These are phyloP conservation scores for Triadica sebifera DNA, from an alignment of 345 rosid genomes.

Conservation along the genomic window DNA sequence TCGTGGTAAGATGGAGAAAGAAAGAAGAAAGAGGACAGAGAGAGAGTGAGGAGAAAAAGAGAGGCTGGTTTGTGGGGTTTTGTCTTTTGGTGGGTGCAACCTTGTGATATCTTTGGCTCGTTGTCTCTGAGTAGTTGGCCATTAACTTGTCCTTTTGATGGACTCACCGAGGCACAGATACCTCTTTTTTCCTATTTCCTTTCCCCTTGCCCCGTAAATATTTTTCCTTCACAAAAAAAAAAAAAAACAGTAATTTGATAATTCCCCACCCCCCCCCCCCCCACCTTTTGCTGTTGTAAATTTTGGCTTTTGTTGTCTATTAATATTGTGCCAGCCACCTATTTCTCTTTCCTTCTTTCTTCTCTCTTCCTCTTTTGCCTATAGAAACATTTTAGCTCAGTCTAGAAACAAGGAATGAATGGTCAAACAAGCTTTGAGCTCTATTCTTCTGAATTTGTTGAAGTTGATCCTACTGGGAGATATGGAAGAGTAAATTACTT, in stretches of 20 bases:
- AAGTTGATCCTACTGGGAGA: conserved; percentile 33
- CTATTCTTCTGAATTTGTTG: conserved; percentile 36
- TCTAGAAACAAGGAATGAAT: conserved; percentile 31
- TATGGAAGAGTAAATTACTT: conserved; percentile 22
- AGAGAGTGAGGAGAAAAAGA: conserved; percentile 1
- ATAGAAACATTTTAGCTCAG: background rate
- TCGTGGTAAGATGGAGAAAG: conserved; percentile 33
- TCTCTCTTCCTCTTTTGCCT: background rate
- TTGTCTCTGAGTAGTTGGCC: conserved; percentile 34
- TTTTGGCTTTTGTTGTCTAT: background rate
- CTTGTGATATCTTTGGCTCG: conserved; percentile 36
- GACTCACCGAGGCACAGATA: background rate
- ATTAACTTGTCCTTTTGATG: conserved; percentile 23
- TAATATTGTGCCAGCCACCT: background rate
- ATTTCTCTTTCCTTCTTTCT: background rate
- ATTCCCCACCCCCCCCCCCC: too few species aligned
- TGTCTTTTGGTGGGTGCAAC: conserved; percentile 17
- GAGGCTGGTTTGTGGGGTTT: conserved; percentile 27
- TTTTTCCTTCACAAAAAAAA: background rate
- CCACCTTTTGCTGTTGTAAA: too few species aligned
- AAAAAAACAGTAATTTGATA: background rate
- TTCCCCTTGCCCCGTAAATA: background rate
- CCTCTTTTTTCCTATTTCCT: background rate
- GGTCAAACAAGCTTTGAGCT: conserved; percentile 28
- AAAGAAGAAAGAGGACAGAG: too few species aligned